phyloP scores from a whole-genome alignment of 768 basidiomycete genomes.

The Boletus rubescentipes region DNA sequence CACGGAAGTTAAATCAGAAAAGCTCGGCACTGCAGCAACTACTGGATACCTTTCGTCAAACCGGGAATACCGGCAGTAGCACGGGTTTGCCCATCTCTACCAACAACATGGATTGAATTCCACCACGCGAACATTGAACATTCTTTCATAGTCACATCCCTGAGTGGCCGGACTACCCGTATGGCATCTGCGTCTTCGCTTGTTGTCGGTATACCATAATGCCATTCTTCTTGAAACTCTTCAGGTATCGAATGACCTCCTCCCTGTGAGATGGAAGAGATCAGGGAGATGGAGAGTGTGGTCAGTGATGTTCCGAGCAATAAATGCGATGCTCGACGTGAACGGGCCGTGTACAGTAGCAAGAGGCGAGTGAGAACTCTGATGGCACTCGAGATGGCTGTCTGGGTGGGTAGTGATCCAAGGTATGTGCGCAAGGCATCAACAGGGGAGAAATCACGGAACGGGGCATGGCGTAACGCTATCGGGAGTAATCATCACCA shows the following conservation, averaged over 20 bases:
- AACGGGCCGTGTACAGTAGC: conserved; percentile 62
- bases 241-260: conserved; percentile 69
- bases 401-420: conserved; percentile 68
- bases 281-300: conserved; percentile 68
- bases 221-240: conserved; percentile 74
- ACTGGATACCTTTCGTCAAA: conserved; percentile 62
- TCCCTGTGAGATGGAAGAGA: conserved; percentile 74
- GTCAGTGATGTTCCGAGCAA: conserved; percentile 81
- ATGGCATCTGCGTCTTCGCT: conserved; percentile 28
- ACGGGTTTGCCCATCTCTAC: conserved; percentile 44
- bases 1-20: background rate
- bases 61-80: conserved; percentile 59
- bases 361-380: conserved; percentile 64
- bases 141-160: conserved; percentile 77
- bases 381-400: conserved; percentile 60
- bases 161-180: conserved; percentile 62
- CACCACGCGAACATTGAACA: conserved; percentile 79
- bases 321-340: conserved; percentile 66
- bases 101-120: conserved; percentile 53
- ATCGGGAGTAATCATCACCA: conserved; percentile 1
- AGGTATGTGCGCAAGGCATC: conserved; percentile 51
- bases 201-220: conserved; percentile 21
- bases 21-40: background rate
- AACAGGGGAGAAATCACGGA: conserved; percentile 16
- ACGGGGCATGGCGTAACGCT: conserved; percentile 26